Evolutionary conservation across 1,284 basidiomycete genomes (phyloP), one percentile per base, ranked within the genome.

Genomic region (Cutaneotrichosporon cavernicola): DNA sequence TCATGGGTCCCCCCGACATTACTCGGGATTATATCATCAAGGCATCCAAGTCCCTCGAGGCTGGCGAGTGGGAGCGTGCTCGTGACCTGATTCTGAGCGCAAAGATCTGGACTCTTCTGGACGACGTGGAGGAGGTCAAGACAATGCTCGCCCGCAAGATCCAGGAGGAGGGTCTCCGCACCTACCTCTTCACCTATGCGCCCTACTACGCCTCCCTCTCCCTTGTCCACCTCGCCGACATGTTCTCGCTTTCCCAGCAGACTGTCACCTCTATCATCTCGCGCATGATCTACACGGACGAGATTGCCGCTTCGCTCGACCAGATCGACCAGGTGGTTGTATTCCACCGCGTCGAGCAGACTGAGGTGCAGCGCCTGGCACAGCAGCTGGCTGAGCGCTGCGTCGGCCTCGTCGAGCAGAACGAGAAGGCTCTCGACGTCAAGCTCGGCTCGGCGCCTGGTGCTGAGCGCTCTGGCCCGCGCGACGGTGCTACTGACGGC

Each of bases 11-110:
- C 3, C 97, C 97, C 34, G 97, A 99, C 83, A 98, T 92, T 80
- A 99, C 96, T 58, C 85, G 96, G 51, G 97, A 99, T 79, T 96
- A 99, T 80, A 96, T 99, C 80, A 98, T 99, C 92, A 96, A 98
- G 81, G 97, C 97, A 5, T 91, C 90, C 81, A 97, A 95, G 82
- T 95, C 97, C 5, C 82, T 99, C 62, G 94, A 98, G 82, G 88
- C 90, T 68, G 96, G 97, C 56, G 93, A 99, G 74, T 99, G 97
- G 97, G 90, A 96, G 80, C 88, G 89, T 75, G 97, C 93, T 76
- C 87, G 90, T 60, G 92, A 98, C 76, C 84, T 99, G 60, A 88
- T 99, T 67, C 87, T 92, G 74, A 89, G 90, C 72, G 98, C 99
- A 85, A 98, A 97, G 83, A 95, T 99, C 61, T 99, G 97, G 97